Evolutionary conservation across 169 alveolate genomes (phyloP), one percentile per base, ranked within the genome.

Genomic region (Plasmodium gaboni): DNA sequence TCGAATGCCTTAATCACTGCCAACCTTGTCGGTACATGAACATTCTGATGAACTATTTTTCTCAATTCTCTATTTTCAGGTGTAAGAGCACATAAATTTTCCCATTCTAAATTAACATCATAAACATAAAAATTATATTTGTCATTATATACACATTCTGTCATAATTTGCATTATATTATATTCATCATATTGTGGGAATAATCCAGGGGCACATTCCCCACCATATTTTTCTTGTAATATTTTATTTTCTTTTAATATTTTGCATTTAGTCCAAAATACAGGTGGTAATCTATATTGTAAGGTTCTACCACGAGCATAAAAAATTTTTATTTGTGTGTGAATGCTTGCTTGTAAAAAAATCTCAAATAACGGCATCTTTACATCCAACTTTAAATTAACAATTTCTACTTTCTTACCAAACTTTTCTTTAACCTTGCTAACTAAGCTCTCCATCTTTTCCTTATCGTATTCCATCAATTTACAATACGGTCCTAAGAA

Each of bases 1-100:
- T 89, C 95, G 74, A 92, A 92, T 0, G 95, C 95, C 64, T 80
- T 73, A 53, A 89, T 92, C 7, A 92, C 95, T 19, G 95, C 94
- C 50, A 76, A 46, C n/a, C 95, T 70, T 44, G 95, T 92, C 0
- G 95, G 95, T 4, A 89, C 92, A 80, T 92, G 95, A 7, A 92
- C 94, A 53, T 71, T 72, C 12, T 80, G 87, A 63, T 92, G 93
- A 87, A 92, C 92, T 24, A 70, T 57, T 38, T 86, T 88, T 24
- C 95, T 22, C 13, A 86, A 73, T 26, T 92, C 93, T 19, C 13
- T 87, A 28, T 92, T 92, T 22, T 92, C 95, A 13, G 95, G 95
- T 1, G 95, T 89, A 24, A 92, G 57, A 6, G 93, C 95, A 38
- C 92, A 89, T 55, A 88, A 67, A 44, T 92, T 92, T 26, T 92